Percentiles rank a stretch among this genome's conserved stretches.
Conservation (phyloP, 257 asterid species). For the Przewalskia tangutica region DNA sequence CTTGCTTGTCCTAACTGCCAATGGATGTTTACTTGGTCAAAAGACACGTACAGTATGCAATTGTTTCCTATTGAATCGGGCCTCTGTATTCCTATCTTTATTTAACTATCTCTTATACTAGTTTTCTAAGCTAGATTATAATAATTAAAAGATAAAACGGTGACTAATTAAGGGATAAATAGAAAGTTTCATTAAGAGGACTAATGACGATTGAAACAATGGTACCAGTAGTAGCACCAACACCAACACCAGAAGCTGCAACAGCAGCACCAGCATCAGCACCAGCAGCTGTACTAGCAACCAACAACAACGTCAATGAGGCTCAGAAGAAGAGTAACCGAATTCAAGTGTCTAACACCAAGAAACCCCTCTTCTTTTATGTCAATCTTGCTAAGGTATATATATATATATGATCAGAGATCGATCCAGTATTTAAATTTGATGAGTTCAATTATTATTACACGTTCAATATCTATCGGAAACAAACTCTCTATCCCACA, state of each 20-base stretch:
- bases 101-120: neutral
- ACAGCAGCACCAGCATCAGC: neutral
- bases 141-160: too few relatives aligned
- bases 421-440: neutral
- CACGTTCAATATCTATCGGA: too few relatives aligned
- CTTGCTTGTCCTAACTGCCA: constrained; percentile 1
- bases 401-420: neutral
- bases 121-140: neutral
- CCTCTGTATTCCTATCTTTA: neutral
- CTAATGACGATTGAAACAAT: constrained; percentile 34
- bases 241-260: neutral
- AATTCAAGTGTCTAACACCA: constrained; percentile 54
- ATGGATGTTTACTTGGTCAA: constrained; percentile 30
- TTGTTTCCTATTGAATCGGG: constrained; percentile 9
- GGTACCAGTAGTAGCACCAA: constrained; percentile 14
- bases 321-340: constrained; percentile 35
- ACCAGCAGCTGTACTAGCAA: neutral
- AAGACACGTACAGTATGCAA: neutral
- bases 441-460: too few relatives aligned
- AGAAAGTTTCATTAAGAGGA: neutral
- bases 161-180: neutral
- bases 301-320: constrained; percentile 12
- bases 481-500: too few relatives aligned
- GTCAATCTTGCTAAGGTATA: constrained; percentile 53
- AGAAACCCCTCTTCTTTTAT: constrained; percentile 55